A percentile compares a stretch with the other conserved stretches of the same genome.
These are phyloP conservation scores for Rhizopogon vinicolor DNA, from an alignment of 768 basidiomycete species.

Conservation along the genomic window DNA sequence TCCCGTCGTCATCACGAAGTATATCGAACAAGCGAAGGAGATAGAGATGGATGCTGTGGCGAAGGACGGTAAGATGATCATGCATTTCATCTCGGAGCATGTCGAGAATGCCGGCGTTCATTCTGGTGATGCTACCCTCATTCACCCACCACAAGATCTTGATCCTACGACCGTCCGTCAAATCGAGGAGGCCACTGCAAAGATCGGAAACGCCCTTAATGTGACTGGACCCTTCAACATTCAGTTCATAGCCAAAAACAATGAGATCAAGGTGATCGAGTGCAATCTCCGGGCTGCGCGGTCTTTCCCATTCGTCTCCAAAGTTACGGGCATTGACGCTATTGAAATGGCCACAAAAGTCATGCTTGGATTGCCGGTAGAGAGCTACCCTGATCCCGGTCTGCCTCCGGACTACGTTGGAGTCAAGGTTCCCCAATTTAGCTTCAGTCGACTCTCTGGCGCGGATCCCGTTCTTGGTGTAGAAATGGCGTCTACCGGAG, in stretches of 20 bases:
- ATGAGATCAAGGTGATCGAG: constrained; percentile 99
- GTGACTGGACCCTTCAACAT: constrained; percentile 99
- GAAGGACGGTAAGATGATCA: constrained; percentile 94
- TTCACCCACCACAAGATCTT: constrained; percentile 96
- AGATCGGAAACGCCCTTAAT: constrained; percentile 96
- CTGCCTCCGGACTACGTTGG: constrained; percentile 94
- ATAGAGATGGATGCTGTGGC: constrained; percentile 99
- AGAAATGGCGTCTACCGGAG: constrained; percentile 99
- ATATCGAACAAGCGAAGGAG: constrained; percentile 99
- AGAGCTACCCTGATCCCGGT: constrained; percentile 84
- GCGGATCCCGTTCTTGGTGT: constrained; percentile 98
- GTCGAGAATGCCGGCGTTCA: constrained; percentile 92
- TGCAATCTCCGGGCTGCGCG: constrained; percentile 97
- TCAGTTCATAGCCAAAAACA: constrained; percentile 99
- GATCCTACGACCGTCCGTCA: constrained; percentile 95
- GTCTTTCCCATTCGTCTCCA: constrained; percentile 98
- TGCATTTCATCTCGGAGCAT: constrained; percentile 99
- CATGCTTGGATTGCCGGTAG: constrained; percentile 89
- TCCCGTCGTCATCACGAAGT: constrained; percentile 98
- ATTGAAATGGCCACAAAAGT: constrained; percentile 99
- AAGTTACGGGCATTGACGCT: constrained; percentile 95
- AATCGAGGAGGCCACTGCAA: constrained; percentile 94
- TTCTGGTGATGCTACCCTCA: constrained; percentile 97
- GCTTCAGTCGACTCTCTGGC: constrained; percentile 92
- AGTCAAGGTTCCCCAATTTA: constrained; percentile 99